Evolutionary conservation across 1,284 basidiomycete genomes (phyloP), one percentile per base, ranked within the genome.

Genomic region (Malassezia japonica): DNA sequence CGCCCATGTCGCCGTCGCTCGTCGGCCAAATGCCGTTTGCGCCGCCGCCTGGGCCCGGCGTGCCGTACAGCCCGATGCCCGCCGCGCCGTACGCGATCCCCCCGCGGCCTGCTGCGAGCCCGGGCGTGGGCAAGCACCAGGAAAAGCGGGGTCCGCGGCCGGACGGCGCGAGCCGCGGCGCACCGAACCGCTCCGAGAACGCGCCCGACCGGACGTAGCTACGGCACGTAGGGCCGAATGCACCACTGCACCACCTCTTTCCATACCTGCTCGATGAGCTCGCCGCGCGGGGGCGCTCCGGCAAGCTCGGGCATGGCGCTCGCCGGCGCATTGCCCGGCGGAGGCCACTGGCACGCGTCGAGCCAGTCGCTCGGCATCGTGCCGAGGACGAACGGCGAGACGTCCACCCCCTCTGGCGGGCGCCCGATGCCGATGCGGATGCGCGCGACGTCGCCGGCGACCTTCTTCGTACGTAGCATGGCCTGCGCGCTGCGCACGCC

Each of bases 401-500:
- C 46, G 23, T 41, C 27, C 23, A 13, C 31, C 9, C 27, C 36
- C 7, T 36, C 39, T 2, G 16, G 16, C 6, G 46, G 46, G 15
- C 46, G 46, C 4, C 38, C 51, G 28, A 54, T 54, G 9, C 51
- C 46, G 6, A 54, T 25, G 9, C 51, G 39, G 4, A 48, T 9
- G n/a, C 46, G 46, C 18, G 46, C 51, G 5, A 48, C 23, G 27
- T 43, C 46, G 7, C 16, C 27, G 13, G 21, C 39, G 8, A 38
- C 15, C 9, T 23, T 10, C 6, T 12, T 8, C 24, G 15, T 12
- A 4, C 37, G 25, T 12, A 48, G 36, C n/a, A 34, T 24, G 12
- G 35, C 24, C 25, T 44, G 51, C 33, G 45, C 46, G 18, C 51
- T 54, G 24, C 41, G 38, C 35, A 54, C 51, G 16, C 51, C 51